Evolutionary conservation across 2,329 filamentous ascomycete species (phyloP).

Genomic region (Zelopaecilomyces penicillatus): DNA sequence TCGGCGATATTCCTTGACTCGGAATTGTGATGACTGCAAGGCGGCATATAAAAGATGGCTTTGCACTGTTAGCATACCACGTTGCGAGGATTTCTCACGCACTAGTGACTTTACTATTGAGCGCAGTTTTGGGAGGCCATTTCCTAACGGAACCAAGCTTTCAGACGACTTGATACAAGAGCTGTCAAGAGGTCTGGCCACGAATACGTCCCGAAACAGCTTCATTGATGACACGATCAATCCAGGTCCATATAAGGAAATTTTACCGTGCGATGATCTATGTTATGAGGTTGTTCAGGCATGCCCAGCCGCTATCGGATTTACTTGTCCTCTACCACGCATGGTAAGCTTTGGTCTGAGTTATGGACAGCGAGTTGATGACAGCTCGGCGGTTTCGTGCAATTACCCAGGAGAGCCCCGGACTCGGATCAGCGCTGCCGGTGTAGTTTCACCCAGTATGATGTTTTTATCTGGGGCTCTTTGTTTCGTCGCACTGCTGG

Average conservation of each 20-base stretch:
- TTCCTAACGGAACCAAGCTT: constrained; percentile 58
- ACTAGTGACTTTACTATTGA: constrained; percentile 33
- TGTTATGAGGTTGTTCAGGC: constrained; percentile 80
- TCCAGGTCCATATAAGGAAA: constrained; percentile 89
- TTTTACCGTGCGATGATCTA: constrained; percentile 79
- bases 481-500: too few species aligned
- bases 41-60: constrained; percentile 88
- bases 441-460: constrained; percentile 9
- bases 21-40: constrained; percentile 67
- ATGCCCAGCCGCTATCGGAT: constrained; percentile 70
- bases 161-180: constrained; percentile 24
- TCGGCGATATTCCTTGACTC: constrained; percentile 72
- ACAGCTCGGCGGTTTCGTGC: constrained; percentile 22
- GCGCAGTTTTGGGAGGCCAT: constrained; percentile 64
- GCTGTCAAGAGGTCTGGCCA: constrained; percentile 15
- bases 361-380: constrained; percentile 22
- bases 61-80: constrained; percentile 84
- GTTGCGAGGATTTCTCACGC: constrained; percentile 75
- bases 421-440: constrained; percentile 17
- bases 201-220: constrained; percentile 53
- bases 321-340: constrained; percentile 57
- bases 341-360: constrained; percentile 26
- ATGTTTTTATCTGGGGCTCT: constrained; percentile 10
- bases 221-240: constrained; percentile 62
- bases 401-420: constrained; percentile 31